Conservation (phyloP, 768 basidiomycete genomes). For the Amanita rubescens region DNA sequence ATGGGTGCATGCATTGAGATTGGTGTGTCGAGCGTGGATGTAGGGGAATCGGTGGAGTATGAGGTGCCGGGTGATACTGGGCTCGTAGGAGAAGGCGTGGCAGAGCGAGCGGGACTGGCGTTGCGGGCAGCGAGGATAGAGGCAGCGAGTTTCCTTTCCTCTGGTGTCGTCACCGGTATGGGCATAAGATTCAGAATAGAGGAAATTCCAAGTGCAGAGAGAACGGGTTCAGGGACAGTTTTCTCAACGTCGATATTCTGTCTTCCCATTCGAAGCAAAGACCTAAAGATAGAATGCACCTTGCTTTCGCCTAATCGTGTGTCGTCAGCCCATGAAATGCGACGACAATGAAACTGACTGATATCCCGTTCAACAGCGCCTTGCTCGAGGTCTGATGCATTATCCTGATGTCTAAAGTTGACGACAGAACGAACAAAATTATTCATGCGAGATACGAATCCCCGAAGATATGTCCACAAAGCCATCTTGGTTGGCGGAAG, state of each 20-base stretch:
- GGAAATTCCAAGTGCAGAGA: background rate
- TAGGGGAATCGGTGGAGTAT: background rate
- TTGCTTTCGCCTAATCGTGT: background rate
- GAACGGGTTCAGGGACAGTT: too few species aligned
- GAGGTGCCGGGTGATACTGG: background rate
- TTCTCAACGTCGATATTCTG: background rate
- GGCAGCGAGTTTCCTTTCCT: background rate
- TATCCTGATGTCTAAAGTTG: background rate
- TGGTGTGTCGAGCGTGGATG: constrained; percentile 2
- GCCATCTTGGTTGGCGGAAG: background rate
- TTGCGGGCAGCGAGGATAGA: constrained; percentile 3
- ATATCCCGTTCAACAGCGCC: background rate
- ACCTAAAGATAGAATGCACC: background rate
- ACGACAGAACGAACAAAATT: background rate
- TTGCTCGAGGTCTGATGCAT: background rate
- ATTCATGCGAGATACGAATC: background rate
- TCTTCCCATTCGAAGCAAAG: background rate
- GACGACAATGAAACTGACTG: background rate
- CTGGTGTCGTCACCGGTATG: constrained; percentile 1
- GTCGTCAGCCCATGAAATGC: background rate
- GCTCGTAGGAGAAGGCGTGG: background rate
- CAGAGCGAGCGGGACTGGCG: background rate
- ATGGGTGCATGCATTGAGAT: background rate
- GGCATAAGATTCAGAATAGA: constrained; percentile 4
- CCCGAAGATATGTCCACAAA: background rate